These are phyloP conservation scores for Conidiobolus incongruus DNA, from an alignment of 371 early-diverging fungal species.

Conservation along the genomic window DNA sequence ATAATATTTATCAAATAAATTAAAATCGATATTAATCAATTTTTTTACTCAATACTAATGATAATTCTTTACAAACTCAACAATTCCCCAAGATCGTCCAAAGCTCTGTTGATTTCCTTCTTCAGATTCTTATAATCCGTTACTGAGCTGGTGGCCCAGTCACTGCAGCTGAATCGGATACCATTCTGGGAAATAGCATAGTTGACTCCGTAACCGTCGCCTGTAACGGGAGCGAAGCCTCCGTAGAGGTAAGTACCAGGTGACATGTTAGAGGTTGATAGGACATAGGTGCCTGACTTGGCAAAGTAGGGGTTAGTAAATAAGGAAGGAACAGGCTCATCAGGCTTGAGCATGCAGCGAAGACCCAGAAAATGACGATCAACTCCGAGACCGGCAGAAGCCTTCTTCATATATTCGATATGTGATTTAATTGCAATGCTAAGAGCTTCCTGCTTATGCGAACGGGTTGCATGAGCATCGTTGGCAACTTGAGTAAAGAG, in stretches of 20 bases:
- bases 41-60: too few species aligned
- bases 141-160: conserved; percentile 19
- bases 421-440: conserved; percentile 33
- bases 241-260: conserved; percentile 48
- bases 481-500: conserved; percentile 37
- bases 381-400: conserved; percentile 39
- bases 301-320: conserved; percentile 44
- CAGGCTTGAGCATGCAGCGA: conserved; percentile 21
- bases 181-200: conserved; percentile 63
- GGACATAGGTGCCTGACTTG: conserved; percentile 28
- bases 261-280: conserved; percentile 54
- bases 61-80: background rate
- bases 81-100: conserved; percentile 29
- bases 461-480: conserved; percentile 9
- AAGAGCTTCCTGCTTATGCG: conserved; percentile 27
- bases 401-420: conserved; percentile 32
- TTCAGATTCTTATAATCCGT: conserved; percentile 26
- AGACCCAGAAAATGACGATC: conserved; percentile 68
- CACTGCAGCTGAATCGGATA: conserved; percentile 56
- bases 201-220: conserved; percentile 65
- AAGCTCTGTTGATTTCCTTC: conserved; percentile 20
- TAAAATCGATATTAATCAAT: too few species aligned
- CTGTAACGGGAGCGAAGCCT: conserved; percentile 53
- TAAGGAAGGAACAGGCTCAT: conserved; percentile 22
- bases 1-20: too few species aligned